Base-by-base conservation (phyloP, 1,284 basidiomycete genomes). In the Ustilago shanxiensis region DNA sequence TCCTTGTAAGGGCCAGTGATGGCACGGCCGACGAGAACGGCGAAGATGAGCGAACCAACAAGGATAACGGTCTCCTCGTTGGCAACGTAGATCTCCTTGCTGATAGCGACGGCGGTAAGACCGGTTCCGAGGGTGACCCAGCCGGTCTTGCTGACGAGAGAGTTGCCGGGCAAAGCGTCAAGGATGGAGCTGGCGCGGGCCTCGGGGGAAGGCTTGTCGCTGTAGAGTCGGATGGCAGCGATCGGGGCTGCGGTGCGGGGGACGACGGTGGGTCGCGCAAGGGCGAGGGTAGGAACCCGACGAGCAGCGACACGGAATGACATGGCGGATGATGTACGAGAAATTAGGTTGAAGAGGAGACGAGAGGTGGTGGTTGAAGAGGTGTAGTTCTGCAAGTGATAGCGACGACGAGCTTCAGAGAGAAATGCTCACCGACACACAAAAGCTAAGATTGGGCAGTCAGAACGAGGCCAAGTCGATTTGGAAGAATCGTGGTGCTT, bases 81-180 rank as follows among this genome's bases (percentile, higher is more conserved):
- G 85, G 96, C 91, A 70, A 99, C 96, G 87, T 98, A 98, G 66
- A 98, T 91, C 89, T 99, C 96, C 87, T 95, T 93, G 44, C 95
- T 97, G 88, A 98, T 95, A 86, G 95, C 95, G 22, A 95, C 91
- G 29, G 95, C 96, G 71, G 92, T 89, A 72, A 95, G 89, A 86
- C 94, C 95, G 44, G 94, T 93, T 84, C 95, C 94, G 73, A 98
- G 91, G 84, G 97, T 89, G 84, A 95, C 92, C 75, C 93, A 91
- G 77, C 95, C 94, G 10, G 87, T 96, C 90, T 98, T 98, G 87
- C 95, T 94, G 89, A 96, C 90, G 87, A 98, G 90, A 44, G 93
- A 93, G 78, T 93, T 93, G 60, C 94, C 95, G 56, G 96, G 97
- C 75, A 98, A 90, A 86, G 91, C 91, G 89, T 97, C 92, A 86